Percentiles rank a stretch among this genome's conserved stretches.
Conservation (phyloP, 2,329 filamentous ascomycete genomes). For the Beauveria australis region DNA sequence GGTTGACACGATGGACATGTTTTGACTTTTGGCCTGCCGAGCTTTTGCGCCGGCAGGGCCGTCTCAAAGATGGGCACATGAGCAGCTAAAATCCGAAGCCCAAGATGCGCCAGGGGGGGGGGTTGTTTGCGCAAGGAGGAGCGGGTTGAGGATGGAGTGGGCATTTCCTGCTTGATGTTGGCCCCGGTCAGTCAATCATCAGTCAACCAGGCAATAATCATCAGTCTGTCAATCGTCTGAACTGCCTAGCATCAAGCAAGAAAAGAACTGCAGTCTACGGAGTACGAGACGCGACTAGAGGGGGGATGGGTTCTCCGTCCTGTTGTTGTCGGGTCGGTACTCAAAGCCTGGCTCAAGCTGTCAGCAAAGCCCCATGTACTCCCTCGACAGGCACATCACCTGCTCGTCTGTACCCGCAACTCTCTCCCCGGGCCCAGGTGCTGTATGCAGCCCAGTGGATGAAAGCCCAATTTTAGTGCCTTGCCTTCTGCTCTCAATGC, state of each 20-base stretch:
- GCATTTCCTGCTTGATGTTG: no score
- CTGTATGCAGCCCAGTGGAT: constrained; percentile 1
- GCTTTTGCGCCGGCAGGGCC: constrained; percentile 25
- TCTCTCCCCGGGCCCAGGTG: background rate
- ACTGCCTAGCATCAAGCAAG: background rate
- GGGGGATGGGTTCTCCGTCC: background rate
- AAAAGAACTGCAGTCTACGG: no score
- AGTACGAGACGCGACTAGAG: no score
- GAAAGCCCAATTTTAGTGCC: background rate
- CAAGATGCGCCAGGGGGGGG: background rate
- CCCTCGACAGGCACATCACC: constrained; percentile 4
- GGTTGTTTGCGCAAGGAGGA: no score
- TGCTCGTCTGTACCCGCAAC: constrained; percentile 1
- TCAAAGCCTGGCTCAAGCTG: background rate
- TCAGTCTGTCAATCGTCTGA: background rate
- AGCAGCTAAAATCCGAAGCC: constrained; percentile 20
- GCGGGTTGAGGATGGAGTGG: no score
- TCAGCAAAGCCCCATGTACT: constrained; percentile 5
- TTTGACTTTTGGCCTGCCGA: constrained; percentile 26
- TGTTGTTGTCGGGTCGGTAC: background rate
- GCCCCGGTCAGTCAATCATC: background rate
- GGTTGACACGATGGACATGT: constrained; percentile 16
- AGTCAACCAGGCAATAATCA: background rate
- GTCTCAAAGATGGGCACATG: constrained; percentile 40
- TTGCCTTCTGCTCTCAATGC: background rate